Base-by-base conservation (phyloP, 108 stramenopile species). In the Skeletonema menzelii region DNA sequence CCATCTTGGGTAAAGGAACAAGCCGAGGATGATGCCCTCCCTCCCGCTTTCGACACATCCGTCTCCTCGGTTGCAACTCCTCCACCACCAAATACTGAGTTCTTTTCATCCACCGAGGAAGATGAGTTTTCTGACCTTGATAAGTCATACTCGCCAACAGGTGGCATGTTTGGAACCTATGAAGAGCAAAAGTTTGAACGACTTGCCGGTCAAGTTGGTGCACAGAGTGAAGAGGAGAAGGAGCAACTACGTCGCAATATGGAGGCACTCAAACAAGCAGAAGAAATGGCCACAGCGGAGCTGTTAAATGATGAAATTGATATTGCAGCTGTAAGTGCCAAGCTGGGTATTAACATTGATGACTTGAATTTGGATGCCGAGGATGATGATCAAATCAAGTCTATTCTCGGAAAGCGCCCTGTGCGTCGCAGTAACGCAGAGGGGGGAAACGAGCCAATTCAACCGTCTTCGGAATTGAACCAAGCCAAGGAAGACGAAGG, bases 101-200 rank as follows among this genome's bases (percentile, higher is more conserved):
- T 91, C 53, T 91, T 91, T 64, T 27, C 32, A 55, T 30, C 77
- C 8, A 27, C 61, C 12, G 35, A 19, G 12, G 59, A 46, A 19
- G 60, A 30, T 34, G 61, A 61, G 27, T 42, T 42, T n/a, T 42
- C 40, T 4, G 40, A 42, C 5, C 15, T 42, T n/a, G 56, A 63
- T 40, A 37, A 35, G 17, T 26, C 15, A 11, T 17, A 35, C 22
- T 15, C 22, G 58, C 26, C 60, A 69, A 65, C 75, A 5, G 61
- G 59, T 26, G 70, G 74, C 28, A 69, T 82, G 69, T 83, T 93
- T 65, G 88, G 89, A 20, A 79, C 84, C 13, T 81, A 84, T 44
- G 92, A 92, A 63, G 88, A 92, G 42, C 91, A 92, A 59, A 79
- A 80, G 30, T 67, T 92, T 49, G 73, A 68, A 63, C 67, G 63